Percentiles rank a stretch among this genome's conserved stretches.
Evolutionary conservation across 2,329 filamentous ascomycete genomes (phyloP).

Genomic region (Harringtonia aguacate): DNA sequence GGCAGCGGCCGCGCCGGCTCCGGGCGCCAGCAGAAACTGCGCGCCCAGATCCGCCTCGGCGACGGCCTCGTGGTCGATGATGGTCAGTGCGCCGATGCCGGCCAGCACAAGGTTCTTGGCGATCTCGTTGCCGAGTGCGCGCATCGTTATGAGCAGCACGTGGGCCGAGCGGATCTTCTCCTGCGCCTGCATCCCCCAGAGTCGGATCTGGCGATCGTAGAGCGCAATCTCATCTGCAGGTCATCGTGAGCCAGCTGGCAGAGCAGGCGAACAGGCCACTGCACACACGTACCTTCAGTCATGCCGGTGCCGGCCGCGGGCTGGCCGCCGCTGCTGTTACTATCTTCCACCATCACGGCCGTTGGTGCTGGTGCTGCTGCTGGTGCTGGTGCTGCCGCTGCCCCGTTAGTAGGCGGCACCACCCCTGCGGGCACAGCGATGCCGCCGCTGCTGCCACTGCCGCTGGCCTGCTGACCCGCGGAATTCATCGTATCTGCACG

Average conservation of each 20-base stretch:
- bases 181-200: conserved; percentile 95
- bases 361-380: too few species aligned
- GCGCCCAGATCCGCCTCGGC: conserved; percentile 70
- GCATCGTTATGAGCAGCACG: conserved; percentile 80
- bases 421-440: too few species aligned
- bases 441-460: too few species aligned
- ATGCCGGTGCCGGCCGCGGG: too few species aligned
- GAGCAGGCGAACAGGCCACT: neutral
- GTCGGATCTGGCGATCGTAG: conserved; percentile 92
- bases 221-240: conserved; percentile 80
- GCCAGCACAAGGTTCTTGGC: conserved; percentile 96
- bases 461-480: too few species aligned
- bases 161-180: conserved; percentile 83
- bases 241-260: neutral
- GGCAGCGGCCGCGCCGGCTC: neutral
- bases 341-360: too few species aligned
- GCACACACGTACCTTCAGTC: neutral
- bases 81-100: conserved; percentile 80
- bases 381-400: too few species aligned
- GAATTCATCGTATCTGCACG: too few species aligned
- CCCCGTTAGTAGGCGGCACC: too few species aligned
- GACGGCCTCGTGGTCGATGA: conserved; percentile 68
- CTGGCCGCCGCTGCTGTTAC: too few species aligned
- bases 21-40: conserved; percentile 63
- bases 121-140: conserved; percentile 83